Conservation (phyloP, 805 yeast genomes). For the Candida bentonensis region DNA sequence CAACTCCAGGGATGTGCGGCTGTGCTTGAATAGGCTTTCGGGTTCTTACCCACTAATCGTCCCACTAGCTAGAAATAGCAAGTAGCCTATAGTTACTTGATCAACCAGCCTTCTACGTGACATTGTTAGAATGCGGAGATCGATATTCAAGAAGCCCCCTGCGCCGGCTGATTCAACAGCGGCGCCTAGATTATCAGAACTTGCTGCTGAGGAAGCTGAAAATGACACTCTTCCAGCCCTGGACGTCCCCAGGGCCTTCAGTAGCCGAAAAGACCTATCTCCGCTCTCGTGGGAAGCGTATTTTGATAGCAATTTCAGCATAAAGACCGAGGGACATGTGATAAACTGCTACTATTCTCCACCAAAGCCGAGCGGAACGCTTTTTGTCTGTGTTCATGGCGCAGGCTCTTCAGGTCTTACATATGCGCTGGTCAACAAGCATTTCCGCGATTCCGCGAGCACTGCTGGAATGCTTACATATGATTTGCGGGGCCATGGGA, state of each 20-base stretch:
- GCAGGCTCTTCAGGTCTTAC: slow-evolving; percentile 85
- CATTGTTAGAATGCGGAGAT: background rate
- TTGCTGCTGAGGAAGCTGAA: background rate
- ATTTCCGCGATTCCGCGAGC: slow-evolving; percentile 21
- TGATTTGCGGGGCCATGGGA: slow-evolving; percentile 84
- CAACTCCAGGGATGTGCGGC: too few relatives aligned
- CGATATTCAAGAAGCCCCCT: background rate
- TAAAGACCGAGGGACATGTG: slow-evolving; percentile 12
- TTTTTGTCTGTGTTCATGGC: slow-evolving; percentile 80
- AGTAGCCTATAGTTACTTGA: too few relatives aligned
- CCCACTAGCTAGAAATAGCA: too few relatives aligned
- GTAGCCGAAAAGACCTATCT: background rate
- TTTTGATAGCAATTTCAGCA: slow-evolving; percentile 20
- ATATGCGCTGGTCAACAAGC: slow-evolving; percentile 41
- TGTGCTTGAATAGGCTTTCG: too few relatives aligned
- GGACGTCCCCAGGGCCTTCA: background rate
- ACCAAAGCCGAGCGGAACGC: slow-evolving; percentile 36
- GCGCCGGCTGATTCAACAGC: background rate
- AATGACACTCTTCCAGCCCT: background rate
- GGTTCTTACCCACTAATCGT: too few relatives aligned
- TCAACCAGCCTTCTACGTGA: too few relatives aligned
- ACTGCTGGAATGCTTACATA: slow-evolving; percentile 52
- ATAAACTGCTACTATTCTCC: slow-evolving; percentile 46
- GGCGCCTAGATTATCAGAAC: background rate
- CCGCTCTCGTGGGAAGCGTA: slow-evolving; percentile 20